Conservation (phyloP, 345 rosid species). For the Eucalyptus cloeziana region DNA sequence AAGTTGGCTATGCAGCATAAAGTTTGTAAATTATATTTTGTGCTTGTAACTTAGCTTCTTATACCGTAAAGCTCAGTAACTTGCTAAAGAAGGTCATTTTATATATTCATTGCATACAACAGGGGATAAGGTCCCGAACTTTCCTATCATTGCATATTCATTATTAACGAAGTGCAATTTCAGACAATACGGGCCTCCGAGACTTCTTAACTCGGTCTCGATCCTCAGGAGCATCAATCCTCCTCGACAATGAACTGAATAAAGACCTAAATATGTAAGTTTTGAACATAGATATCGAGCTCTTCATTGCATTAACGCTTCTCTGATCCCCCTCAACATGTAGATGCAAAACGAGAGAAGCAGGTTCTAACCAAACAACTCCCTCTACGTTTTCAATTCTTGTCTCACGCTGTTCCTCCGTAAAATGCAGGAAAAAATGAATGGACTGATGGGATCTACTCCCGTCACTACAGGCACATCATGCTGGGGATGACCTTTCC, state of each 20-base stretch:
- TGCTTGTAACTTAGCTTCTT: too few relatives aligned
- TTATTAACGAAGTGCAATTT: background rate
- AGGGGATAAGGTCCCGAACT: background rate
- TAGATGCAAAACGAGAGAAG: background rate
- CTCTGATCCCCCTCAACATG: background rate
- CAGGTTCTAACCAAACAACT: background rate
- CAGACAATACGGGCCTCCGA: background rate
- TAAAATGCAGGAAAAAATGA: background rate
- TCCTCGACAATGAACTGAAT: background rate
- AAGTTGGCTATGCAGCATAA: background rate
- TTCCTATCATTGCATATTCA: background rate
- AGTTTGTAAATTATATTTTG: background rate
- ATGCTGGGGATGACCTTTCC: conserved; percentile 73
- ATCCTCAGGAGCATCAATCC: background rate
- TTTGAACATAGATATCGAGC: background rate
- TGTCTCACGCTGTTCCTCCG: background rate
- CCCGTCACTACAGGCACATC: conserved; percentile 38
- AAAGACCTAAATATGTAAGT: background rate
- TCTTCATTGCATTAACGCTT: background rate
- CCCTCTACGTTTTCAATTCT: background rate
- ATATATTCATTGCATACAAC: background rate
- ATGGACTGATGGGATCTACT: background rate
- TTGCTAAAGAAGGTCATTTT: too few relatives aligned
- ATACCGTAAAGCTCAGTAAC: too few relatives aligned
- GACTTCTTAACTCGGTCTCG: background rate